Conservation (phyloP, 2,329 filamentous ascomycete species). For the Fusarium liriodendri region DNA sequence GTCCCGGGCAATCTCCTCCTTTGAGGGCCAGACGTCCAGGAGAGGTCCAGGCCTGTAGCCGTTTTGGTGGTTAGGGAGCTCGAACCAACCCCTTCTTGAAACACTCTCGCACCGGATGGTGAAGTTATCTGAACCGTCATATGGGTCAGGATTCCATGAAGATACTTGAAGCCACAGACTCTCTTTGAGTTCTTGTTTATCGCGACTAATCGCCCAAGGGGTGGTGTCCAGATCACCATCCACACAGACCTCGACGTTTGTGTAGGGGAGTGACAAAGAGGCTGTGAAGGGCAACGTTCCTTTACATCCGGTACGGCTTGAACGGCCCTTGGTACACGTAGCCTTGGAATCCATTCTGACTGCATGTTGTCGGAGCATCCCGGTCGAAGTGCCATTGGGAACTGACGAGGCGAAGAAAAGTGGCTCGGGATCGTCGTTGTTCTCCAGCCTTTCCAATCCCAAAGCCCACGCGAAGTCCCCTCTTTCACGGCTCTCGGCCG, state of each 20-base stretch:
- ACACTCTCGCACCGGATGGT: constrained; percentile 10
- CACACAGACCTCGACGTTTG: neutral
- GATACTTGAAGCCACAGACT: constrained; percentile 7
- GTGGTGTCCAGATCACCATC: constrained; percentile 7
- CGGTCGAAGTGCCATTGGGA: constrained; percentile 3
- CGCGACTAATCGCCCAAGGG: constrained; percentile 8
- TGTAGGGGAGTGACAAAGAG: neutral
- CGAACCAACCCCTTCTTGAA: constrained; percentile 31
- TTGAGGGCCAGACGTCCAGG: constrained; percentile 5
- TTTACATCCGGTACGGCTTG: neutral
- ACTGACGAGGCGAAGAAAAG: constrained; percentile 16
- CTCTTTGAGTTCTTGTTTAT: constrained; percentile 22
- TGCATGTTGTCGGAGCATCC: constrained; percentile 10
- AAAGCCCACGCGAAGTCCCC: neutral
- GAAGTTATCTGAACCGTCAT: neutral
- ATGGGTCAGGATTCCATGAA: neutral
- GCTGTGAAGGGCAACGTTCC: neutral
- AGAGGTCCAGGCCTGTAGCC: neutral
- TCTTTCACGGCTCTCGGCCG: neutral
- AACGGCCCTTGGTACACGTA: neutral
- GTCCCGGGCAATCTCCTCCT: neutral
- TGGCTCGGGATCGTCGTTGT: too few relatives aligned
- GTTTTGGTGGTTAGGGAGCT: constrained; percentile 22
- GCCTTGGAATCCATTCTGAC: constrained; percentile 19
- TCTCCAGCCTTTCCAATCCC: neutral